Evolutionary conservation across 2,329 filamentous ascomycete genomes (phyloP), one percentile per base, ranked within the genome.

Genomic region (Penicillium sp.): DNA sequence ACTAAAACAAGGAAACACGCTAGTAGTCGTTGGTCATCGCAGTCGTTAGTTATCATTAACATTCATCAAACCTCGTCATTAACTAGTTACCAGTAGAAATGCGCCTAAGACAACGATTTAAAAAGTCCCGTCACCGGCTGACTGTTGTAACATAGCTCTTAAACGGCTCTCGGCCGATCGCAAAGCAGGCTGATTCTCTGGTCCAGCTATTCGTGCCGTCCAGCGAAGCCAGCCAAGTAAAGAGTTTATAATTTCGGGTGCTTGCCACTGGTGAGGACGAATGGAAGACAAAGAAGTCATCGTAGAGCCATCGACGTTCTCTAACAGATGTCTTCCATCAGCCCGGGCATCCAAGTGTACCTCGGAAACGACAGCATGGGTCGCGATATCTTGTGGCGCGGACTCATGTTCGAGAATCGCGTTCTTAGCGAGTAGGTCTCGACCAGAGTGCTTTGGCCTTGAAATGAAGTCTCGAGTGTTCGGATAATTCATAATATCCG

Each of bases 361-460:
- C 60, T 77, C 75, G 0, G 73, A 75, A 22, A 77, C 70, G 1
- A 78, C 60, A 21, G 75, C 73, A 2, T 71, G 69, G 2, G 74
- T 76, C 6, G 67, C 56, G 27, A 75, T 73, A 19, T 61, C 60
- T 9, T 61, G 55, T n/a, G 55, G 33, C 9, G 50, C 55, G 45
- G 62, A 56, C 2, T 64, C 49, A 48, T 47, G 48, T 11, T 49
- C 46, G 19, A 55, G 37, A 29, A 62, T 56, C 7, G 51, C 26
- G 16, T 56, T 51, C 47, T 57, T 67, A 16, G 64, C 69, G 14
- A 77, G 60, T 1, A 77, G 62, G 48, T 68, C 68, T 53, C 68
- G 68, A 9, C 71, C 67, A 11, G 53, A 61, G 14, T 65, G 62
- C 29, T 64, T 69, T 1, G 69, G 63, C 10, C 61, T 66, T 1